Evolutionary conservation across 1,284 basidiomycete species (phyloP), one percentile per base, ranked within the genome.

Genomic region (Sporisorium scitamineum): DNA sequence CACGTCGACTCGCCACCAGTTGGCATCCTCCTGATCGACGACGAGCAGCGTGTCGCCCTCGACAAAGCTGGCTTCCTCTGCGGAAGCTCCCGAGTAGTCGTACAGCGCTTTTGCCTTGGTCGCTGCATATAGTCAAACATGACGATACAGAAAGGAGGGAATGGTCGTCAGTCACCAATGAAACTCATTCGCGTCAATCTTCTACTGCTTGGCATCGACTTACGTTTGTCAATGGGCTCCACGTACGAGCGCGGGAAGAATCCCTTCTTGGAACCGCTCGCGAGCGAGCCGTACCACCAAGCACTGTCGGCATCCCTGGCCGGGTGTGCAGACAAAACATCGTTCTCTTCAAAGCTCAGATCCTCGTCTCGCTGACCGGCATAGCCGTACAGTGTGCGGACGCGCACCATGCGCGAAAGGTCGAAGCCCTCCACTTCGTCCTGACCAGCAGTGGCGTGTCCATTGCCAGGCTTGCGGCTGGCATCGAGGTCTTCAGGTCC

Each of bases 281-380:
- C 86, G 11, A 90, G 84, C n/a, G 88, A 92, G 42, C 94, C 96
- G 85, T 93, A 94, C 93, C 94, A 95, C 96, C 97, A 99, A 14
- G 88, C 87, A 59, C 67, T 67, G 26, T 48, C 54, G 7, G 32
- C 52, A 41, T 66, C 67, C 60, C 68, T 77, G 39, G 75, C 42
- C 2, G 70, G 70, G 34, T 77, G 62, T 4, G 69, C 69, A 22
- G 88, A 87, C 22, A 99, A 87, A 48, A 96, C 88, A 16, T 91
- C 83, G 84, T 97, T 95, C 84, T 94, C 92, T 29, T 87, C 89
- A 86, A 99, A 97, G 24, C 89, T 90, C 41, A 98, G 88, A 86
- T 97, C 95, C 76, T 95, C 95, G 20, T 90, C 88, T 16, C 94
- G 90, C 79, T 95, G 92, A 7, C 91, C 94, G 54, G 92, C 89